Base-by-base conservation (phyloP, 768 basidiomycete genomes). In the Podaxis carcinomalis region DNA sequence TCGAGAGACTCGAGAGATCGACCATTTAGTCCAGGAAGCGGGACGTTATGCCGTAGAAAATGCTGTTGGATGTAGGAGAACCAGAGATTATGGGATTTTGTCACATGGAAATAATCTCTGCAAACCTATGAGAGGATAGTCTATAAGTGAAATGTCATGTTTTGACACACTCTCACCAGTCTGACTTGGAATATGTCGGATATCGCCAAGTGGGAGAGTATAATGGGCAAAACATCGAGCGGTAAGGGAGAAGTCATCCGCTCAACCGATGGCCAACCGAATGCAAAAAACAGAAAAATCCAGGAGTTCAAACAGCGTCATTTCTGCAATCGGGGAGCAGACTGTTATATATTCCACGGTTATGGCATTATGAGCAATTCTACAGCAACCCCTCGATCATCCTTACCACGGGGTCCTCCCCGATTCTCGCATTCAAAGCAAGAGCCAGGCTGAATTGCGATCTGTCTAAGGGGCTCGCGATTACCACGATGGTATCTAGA, bases 21-120 rank as follows among this genome's bases (percentile, higher is more conserved):
- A 13, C 68, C 65, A 9, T 60, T 56, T 3, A 79, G 67, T n/a
- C 75, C 62, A 0, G 84, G 84, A 49, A 80, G 70, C 3, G 87
- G 85, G 40, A 86, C 68, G 63, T 76, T 71, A 25, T 72, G 64
- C 6, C 75, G 71, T 51, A 79, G 61, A 39, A 85, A 71, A 49
- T 80, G 74, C 28, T 63, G 69, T 13, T 71, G 72, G 32, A 87
- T 67, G 23, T 83, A 73, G 6, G 72, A 56, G 5, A 72, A 69
- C 87, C 86, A 88, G 42, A 87, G 73, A 42, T 75, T 70, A 37
- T 78, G 81, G 0, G 77, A 67, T n/a, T 74, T 77, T 0, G 84
- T 82, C 16, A 80, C 66, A 3, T 74, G 68, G 27, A 66, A 62
- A 32, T 86, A 76, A 2, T 64, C 62, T 61, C 71, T 81, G 68